Evolutionary conservation across 805 yeast genomes (phyloP), one percentile per base, ranked within the genome.

Genomic region (Candida railenensis): DNA sequence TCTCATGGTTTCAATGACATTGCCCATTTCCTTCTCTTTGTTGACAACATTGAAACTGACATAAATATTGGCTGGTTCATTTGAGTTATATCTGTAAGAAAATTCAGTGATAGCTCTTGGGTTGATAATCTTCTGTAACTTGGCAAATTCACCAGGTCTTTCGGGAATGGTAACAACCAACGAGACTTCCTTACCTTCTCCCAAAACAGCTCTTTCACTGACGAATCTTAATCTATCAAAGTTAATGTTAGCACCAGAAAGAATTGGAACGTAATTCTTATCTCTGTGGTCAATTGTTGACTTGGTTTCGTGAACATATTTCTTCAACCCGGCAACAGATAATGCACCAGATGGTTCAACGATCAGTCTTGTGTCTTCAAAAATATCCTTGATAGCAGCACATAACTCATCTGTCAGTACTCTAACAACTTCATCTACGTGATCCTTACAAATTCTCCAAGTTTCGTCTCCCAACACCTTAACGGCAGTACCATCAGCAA

Each of bases 401-500:
- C 77, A 88, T 47, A 94, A 83, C 71, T 94, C 99, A 66, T 91
- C 98, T 11, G 97, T 91, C 59, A 80, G 77, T 3, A 90, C 97
- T 22, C 79, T 73, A 3, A 91, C 83, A 37, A 91, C 84, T 52
- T 89, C 98, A 65, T 94, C 99, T n/a, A 95, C 88, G 48, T 79
- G 78, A 40, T 86, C 81, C 54, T 77, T 71, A 54, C 90, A 82
- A 9, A 92, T 77, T 58, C 94, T 77, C 75, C 89, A 94, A 11
- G 96, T 87, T 67, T 95, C 99, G 49, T 83, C 87, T 50, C 99
- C 99, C 19, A 89, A 75, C 21, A 84, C 65, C 60, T 83, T 87
- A 37, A 94, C 99, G 8, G 99, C 97, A 9, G 99, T 89, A 63
- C 99, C 99, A 65, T 94, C 99, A 19, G 99, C 99, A 68, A 94